phyloP scores from a whole-genome alignment of 2,329 filamentous ascomycete genomes.

The Alternaria ventricosa region DNA sequence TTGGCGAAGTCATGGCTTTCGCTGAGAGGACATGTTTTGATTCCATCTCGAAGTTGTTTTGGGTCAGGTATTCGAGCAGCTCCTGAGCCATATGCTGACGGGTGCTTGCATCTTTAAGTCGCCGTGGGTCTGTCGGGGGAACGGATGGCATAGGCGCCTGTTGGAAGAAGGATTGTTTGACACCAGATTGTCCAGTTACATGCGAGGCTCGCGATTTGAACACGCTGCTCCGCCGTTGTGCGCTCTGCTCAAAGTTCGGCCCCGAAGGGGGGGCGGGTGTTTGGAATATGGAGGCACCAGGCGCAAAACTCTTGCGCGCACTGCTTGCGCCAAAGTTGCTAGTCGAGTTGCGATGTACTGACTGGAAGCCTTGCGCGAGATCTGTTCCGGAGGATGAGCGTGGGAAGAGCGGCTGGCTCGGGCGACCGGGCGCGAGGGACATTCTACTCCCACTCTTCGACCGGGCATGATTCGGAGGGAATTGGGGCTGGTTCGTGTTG shows the following conservation, averaged over 20 bases:
- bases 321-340: constrained; percentile 66
- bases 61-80: constrained; percentile 86
- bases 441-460: constrained; percentile 83
- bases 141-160: constrained; percentile 82
- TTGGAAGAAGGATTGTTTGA: constrained; percentile 93
- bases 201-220: constrained; percentile 64
- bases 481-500: constrained; percentile 62
- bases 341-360: constrained; percentile 83
- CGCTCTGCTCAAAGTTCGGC: constrained; percentile 61
- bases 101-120: constrained; percentile 80
- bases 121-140: constrained; percentile 84
- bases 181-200: constrained; percentile 68
- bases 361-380: constrained; percentile 81
- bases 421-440: constrained; percentile 79
- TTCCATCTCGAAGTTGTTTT: constrained; percentile 96
- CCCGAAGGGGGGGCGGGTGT: constrained; percentile 54
- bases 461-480: constrained; percentile 71
- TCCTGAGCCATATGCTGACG: constrained; percentile 86
- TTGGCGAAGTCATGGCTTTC: constrained; percentile 91
- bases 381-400: constrained; percentile 84
- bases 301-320: constrained; percentile 74
- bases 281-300: constrained; percentile 57
- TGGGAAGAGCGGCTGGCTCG: constrained; percentile 85
- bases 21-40: constrained; percentile 94
- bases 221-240: constrained; percentile 76